Base-by-base conservation (phyloP, 2,329 filamentous ascomycete genomes). In the Ilyonectria destructans region DNA sequence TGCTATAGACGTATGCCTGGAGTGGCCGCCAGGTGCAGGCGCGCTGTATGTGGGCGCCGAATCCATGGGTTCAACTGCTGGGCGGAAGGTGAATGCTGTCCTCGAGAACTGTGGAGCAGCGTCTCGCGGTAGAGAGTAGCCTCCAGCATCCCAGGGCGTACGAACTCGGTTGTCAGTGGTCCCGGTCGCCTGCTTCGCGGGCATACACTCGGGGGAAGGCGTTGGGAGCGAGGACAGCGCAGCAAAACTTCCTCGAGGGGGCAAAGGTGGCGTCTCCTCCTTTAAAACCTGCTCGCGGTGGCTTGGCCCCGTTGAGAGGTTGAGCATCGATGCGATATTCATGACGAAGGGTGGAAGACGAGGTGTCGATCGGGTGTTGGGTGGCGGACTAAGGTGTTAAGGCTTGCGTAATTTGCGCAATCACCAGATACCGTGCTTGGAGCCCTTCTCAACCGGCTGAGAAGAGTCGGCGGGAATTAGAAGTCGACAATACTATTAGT, bases 131-230 rank as follows among this genome's bases (percentile, higher is more conserved):
- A 87, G 78, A 26, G 83, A 84, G 69, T 85, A 87, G 48, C 85
- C 85, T 37, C 82, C 83, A 19, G 83, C 86, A 67, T 86, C 84
- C 87, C 86, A 88, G 59, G 86, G 86, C 45, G 80, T 86, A 62
- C 85, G 83, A 33, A 68, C 70, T 70, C 69, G 75, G 21, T 60
- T 70, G 35, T 75, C 69, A 29, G 64, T 72, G 21, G 64, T 49
- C 51, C 74, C 72, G 68, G 65, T 71, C 29, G 72, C 67, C 33
- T 72, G 67, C 23, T 70, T 71, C n/a, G 73, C 72, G 12, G 74
- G 74, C 37, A 68, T 68, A 35, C 71, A 74, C 35, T 82, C 81
- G 8, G 78, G 79, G 10, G 78, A 81, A 12, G 81, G 81, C 5
- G 80, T 81, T 23, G 76, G 77, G 10, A 80, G 71, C 63, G 79